These are phyloP conservation scores for Meyerozyma guilliermondii DNA, from an alignment of 1,139 yeast species.

Conservation along the genomic window DNA sequence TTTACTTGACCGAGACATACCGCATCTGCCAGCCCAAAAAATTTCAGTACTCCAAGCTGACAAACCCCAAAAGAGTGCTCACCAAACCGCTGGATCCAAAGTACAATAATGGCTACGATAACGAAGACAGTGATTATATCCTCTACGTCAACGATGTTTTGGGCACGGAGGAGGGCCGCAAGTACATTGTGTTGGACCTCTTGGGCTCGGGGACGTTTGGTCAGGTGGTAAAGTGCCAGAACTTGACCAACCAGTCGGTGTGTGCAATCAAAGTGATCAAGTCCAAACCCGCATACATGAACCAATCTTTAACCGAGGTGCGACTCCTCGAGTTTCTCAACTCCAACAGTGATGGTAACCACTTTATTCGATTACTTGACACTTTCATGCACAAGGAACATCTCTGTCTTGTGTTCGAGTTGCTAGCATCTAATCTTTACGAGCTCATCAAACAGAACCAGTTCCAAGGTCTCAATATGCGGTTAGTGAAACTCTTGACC, in stretches of 20 bases:
- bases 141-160: slow-evolving; percentile 89
- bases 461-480: slow-evolving; percentile 83
- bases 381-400: slow-evolving; percentile 92
- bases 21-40: slow-evolving; percentile 77
- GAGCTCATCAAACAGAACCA: slow-evolving; percentile 91
- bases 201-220: slow-evolving; percentile 98
- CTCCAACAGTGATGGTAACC: slow-evolving; percentile 67
- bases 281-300: slow-evolving; percentile 85
- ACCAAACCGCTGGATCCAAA: slow-evolving; percentile 90
- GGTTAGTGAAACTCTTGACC: slow-evolving; percentile 71
- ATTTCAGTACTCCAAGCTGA: slow-evolving; percentile 77
- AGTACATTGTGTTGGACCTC: slow-evolving; percentile 83
- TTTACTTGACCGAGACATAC: slow-evolving; percentile 74
- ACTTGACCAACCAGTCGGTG: slow-evolving; percentile 78
- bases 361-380: slow-evolving; percentile 75
- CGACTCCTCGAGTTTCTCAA: slow-evolving; percentile 78
- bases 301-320: slow-evolving; percentile 90
- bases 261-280: slow-evolving; percentile 95
- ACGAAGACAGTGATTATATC: slow-evolving; percentile 85
- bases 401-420: slow-evolving; percentile 86
- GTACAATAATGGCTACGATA: slow-evolving; percentile 80
- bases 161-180: slow-evolving; percentile 82
- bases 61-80: slow-evolving; percentile 85
- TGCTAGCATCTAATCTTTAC: slow-evolving; percentile 81
- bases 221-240: slow-evolving; percentile 96